These are phyloP conservation scores for Arthrobotrys musiformis DNA, from an alignment of 2,329 filamentous ascomycete genomes.

Conservation along the genomic window DNA sequence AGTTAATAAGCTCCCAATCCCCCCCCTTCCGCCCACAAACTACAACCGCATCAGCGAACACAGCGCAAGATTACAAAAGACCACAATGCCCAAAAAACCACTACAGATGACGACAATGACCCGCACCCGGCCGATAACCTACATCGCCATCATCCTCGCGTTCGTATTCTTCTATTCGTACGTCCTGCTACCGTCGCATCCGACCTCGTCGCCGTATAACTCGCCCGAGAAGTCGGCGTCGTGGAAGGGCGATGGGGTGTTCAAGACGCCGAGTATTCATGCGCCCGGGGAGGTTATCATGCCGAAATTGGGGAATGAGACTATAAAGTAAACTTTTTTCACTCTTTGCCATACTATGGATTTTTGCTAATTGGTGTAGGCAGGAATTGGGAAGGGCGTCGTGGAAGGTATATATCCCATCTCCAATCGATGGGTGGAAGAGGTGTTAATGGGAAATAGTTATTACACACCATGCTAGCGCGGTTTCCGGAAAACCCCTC, in stretches of 20 bases:
- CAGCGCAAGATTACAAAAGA: not conserved
- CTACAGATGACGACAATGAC: constrained; percentile 30
- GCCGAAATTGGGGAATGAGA: constrained; percentile 83
- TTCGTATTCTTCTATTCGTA: constrained; percentile 61
- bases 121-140: constrained; percentile 56
- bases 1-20: too few species aligned
- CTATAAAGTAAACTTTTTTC: constrained; percentile 71
- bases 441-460: constrained; percentile 56
- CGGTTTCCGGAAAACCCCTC: constrained; percentile 75
- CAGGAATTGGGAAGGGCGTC: constrained; percentile 73
- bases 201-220: constrained; percentile 68
- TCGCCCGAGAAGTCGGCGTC: constrained; percentile 64
- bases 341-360: not conserved
- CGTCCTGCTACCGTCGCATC: constrained; percentile 64
- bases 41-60: too few species aligned
- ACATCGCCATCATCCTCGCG: constrained; percentile 55
- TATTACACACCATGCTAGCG: constrained; percentile 77
- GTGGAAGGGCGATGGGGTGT: constrained; percentile 61
- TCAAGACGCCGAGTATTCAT: constrained; percentile 65
- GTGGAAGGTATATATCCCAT: constrained; percentile 66
- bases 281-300: constrained; percentile 75
- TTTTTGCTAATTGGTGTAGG: constrained; percentile 59
- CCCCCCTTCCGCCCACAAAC: too few species aligned
- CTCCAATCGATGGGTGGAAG: not conserved
- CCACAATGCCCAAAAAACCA: not conserved